phyloP scores from a whole-genome alignment of 495 filamentous ascomycete genomes.

The Penicillium goetzii region DNA sequence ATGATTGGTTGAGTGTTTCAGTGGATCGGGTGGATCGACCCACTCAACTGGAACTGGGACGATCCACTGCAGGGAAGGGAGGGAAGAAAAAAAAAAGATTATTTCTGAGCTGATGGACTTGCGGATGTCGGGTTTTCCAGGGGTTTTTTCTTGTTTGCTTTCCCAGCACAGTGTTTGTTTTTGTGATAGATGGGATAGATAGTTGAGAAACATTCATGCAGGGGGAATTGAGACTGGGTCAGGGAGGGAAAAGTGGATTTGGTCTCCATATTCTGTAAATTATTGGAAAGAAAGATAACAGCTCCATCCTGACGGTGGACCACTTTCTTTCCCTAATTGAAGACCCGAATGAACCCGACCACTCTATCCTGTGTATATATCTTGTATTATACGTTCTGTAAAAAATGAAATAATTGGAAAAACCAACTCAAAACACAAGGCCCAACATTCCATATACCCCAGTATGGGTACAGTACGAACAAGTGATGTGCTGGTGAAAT shows the following conservation, averaged over 20 bases:
- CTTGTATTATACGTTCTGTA: constrained; percentile 3
- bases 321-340: not conserved
- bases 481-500: constrained; percentile 24
- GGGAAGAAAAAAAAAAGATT: not conserved
- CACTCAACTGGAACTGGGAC: constrained; percentile 28
- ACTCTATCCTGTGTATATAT: constrained; percentile 2
- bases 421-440: constrained; percentile 21
- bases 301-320: constrained; percentile 12
- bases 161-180: too few species aligned
- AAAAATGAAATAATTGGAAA: constrained; percentile 22
- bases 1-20: constrained; percentile 22
- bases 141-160: not conserved
- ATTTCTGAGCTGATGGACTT: not conserved
- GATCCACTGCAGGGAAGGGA: constrained; percentile 37
- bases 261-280: not conserved
- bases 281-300: not conserved
- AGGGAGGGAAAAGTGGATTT: not conserved
- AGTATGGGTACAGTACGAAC: constrained; percentile 12
- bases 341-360: constrained; percentile 24
- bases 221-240: constrained; percentile 6
- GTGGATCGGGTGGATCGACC: constrained; percentile 16
- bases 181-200: not conserved
- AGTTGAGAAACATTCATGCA: constrained; percentile 7
- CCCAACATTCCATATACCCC: constrained; percentile 31
- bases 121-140: not conserved